Percentiles rank a stretch among this genome's conserved stretches.
Conservation (phyloP, 2,329 filamentous ascomycete species). For the Microsporum audouinii region DNA sequence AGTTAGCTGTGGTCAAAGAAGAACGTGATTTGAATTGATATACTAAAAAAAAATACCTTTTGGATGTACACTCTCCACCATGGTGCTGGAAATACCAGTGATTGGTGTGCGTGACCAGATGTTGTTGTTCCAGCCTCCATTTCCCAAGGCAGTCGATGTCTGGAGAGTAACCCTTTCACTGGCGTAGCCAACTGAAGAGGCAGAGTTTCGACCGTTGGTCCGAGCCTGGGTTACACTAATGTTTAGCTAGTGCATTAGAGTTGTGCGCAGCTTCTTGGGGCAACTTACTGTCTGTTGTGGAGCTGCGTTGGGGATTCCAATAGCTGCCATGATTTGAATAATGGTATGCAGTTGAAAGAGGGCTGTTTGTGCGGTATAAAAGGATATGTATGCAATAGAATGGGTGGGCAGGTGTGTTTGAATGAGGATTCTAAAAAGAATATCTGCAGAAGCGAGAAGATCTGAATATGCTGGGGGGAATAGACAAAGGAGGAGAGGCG, state of each 20-base stretch:
- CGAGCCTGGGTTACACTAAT: constrained; percentile 11
- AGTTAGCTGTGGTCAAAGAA: not conserved
- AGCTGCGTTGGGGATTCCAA: constrained; percentile 27
- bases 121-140: constrained; percentile 35
- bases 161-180: constrained; percentile 28
- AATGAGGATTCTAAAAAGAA: not conserved
- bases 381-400: constrained; percentile 10
- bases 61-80: not conserved
- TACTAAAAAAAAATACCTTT: not conserved
- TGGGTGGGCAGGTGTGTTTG: not conserved
- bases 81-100: not conserved
- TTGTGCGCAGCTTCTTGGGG: not conserved
- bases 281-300: constrained; percentile 30
- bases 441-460: constrained; percentile 4
- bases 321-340: constrained; percentile 22
- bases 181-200: constrained; percentile 23
- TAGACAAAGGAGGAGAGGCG: constrained; percentile 9
- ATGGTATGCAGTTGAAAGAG: not conserved
- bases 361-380: not conserved
- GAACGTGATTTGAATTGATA: not conserved
- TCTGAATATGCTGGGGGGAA: constrained; percentile 15
- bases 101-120: constrained; percentile 41
- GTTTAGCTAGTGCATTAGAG: not conserved
- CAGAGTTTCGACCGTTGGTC: constrained; percentile 31
- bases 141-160: constrained; percentile 34